Evolutionary conservation across 306 rosid species (phyloP).

Genomic region (Trichosanthes truncata): DNA sequence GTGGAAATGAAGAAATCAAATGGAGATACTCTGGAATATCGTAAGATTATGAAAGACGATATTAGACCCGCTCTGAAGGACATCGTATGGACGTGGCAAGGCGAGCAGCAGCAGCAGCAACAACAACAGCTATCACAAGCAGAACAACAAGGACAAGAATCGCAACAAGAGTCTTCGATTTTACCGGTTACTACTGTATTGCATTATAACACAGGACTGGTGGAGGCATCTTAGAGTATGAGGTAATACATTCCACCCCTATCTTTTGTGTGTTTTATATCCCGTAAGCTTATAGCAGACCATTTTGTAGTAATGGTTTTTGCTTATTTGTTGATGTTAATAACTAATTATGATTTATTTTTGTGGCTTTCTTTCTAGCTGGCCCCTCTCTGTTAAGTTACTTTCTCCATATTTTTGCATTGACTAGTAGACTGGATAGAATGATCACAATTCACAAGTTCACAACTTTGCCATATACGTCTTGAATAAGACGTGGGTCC

Average conservation of each 20-base stretch:
- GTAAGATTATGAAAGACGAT: slow-evolving; percentile 48
- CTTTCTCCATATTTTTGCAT: neutral
- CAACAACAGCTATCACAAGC: slow-evolving; percentile 20
- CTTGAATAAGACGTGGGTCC: too few species aligned
- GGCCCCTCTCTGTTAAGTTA: neutral
- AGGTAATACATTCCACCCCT: neutral
- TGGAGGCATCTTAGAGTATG: slow-evolving; percentile 3
- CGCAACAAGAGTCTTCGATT: slow-evolving; percentile 24
- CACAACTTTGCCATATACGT: neutral
- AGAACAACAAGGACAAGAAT: slow-evolving; percentile 25
- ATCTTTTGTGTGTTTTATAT: neutral
- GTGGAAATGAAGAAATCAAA: slow-evolving; percentile 66
- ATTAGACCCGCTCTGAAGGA: slow-evolving; percentile 83
- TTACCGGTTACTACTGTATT: neutral
- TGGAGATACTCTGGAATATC: slow-evolving; percentile 82
- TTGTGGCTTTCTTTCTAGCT: neutral
- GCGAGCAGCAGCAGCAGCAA: slow-evolving; percentile 38
- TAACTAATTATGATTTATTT: neutral
- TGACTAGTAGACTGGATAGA: too few species aligned
- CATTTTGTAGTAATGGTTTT: neutral
- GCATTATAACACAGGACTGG: neutral
- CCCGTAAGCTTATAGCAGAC: neutral
- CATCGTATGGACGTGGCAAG: slow-evolving; percentile 89
- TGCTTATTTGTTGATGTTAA: neutral
- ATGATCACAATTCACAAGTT: too few species aligned